Evolutionary conservation across 345 rosid genomes (phyloP).

Genomic region (Ceriops tagal): DNA sequence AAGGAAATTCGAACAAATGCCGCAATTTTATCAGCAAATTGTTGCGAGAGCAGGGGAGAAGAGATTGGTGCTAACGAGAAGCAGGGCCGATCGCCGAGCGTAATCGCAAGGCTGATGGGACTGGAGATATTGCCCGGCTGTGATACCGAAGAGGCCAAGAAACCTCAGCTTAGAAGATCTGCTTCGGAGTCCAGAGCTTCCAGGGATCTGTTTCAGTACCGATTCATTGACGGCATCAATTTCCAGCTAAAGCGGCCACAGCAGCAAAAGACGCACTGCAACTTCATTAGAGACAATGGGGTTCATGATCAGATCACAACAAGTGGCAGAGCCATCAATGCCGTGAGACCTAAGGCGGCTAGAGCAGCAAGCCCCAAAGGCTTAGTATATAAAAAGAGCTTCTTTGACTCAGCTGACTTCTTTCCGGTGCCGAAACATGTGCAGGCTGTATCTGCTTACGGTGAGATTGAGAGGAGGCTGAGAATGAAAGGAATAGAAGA

Average conservation of each 20-base stretch:
- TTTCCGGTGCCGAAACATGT: slow-evolving; percentile 60
- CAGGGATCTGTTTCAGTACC: slow-evolving; percentile 52
- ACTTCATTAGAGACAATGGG: slow-evolving; percentile 19
- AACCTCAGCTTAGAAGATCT: slow-evolving; percentile 74
- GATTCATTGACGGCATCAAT: slow-evolving; percentile 51
- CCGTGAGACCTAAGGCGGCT: slow-evolving; percentile 39
- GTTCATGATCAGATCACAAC: slow-evolving; percentile 25
- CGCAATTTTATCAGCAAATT: slow-evolving; percentile 29
- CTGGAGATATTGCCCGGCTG: slow-evolving; percentile 62
- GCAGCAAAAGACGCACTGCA: slow-evolving; percentile 23
- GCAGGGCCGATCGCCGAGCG: slow-evolving; percentile 73
- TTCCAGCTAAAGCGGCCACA: slow-evolving; percentile 40
- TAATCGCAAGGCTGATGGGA: slow-evolving; percentile 93
- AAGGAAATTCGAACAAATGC: slow-evolving; percentile 72
- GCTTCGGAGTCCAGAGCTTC: slow-evolving; percentile 84
- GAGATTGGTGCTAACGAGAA: slow-evolving; percentile 19
- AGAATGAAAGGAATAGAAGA: slow-evolving; percentile 67
- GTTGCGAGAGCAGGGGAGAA: slow-evolving; percentile 23
- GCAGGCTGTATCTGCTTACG: slow-evolving; percentile 37
- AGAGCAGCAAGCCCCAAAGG: slow-evolving; percentile 36
- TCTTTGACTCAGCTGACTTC: slow-evolving; percentile 72
- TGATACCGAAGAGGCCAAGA: slow-evolving; percentile 40
- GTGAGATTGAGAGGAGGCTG: slow-evolving; percentile 64
- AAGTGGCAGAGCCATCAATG: slow-evolving; percentile 24
- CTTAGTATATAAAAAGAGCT: slow-evolving; percentile 44